These are phyloP conservation scores for Chlorella variabilis DNA, from an alignment of 163 green algal species.

Conservation along the genomic window DNA sequence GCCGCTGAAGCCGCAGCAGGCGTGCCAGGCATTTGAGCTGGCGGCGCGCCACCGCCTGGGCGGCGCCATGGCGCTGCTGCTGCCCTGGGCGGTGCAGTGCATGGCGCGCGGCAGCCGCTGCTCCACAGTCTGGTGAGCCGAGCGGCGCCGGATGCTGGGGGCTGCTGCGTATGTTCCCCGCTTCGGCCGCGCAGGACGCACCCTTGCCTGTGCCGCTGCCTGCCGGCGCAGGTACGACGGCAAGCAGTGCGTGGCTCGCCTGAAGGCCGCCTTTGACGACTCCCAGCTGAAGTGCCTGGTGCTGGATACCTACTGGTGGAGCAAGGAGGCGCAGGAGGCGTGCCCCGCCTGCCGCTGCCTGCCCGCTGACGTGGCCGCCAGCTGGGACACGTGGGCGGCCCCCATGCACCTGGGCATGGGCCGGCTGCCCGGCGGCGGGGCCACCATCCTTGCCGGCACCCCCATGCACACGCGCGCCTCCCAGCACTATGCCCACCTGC, in stretches of 20 bases:
- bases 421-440: neutral
- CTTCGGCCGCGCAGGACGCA: too few species aligned
- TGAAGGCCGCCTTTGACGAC: conserved; percentile 21
- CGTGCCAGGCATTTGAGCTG: conserved; percentile 18
- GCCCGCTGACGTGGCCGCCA: conserved; percentile 1
- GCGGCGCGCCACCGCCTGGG: conserved; percentile 25
- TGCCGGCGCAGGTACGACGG: conserved; percentile 30
- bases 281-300: conserved; percentile 18
- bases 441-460: neutral
- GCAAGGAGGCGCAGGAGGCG: conserved; percentile 6
- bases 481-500: conserved; percentile 24
- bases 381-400: conserved; percentile 19
- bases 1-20: neutral
- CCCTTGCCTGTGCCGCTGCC: neutral
- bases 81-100: conserved; percentile 32
- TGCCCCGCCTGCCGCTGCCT: conserved; percentile 20
- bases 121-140: conserved; percentile 7
- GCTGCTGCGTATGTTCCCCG: too few species aligned
- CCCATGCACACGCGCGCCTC: neutral
- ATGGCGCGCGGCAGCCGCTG: conserved; percentile 25
- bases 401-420: neutral
- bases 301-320: conserved; percentile 32
- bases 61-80: conserved; percentile 8
- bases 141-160: too few species aligned
- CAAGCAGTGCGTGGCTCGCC: neutral